Percentiles rank a stretch among this genome's conserved stretches.
These are phyloP conservation scores for Macrolepiota dolichaula DNA, from an alignment of 768 basidiomycete genomes.

Conservation along the genomic window DNA sequence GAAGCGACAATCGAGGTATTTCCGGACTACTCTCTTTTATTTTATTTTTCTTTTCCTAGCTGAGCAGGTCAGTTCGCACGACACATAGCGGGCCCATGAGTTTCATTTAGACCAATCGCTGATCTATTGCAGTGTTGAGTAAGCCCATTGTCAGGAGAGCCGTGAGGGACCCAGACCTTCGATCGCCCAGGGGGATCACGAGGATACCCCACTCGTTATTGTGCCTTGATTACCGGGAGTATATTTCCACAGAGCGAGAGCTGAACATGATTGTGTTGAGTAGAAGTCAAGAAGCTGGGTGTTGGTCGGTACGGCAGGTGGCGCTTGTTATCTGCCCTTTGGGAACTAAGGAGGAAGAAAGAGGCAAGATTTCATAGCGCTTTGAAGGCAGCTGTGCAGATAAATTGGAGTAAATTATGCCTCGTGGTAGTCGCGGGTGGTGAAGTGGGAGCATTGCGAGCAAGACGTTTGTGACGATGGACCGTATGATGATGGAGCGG, in stretches of 20 bases:
- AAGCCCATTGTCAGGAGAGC: neutral
- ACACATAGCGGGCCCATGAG: neutral
- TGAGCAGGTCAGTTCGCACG: neutral
- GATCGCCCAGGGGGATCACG: too few species aligned
- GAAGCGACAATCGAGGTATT: neutral
- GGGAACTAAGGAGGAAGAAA: constrained; percentile 2
- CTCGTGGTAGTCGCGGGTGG: neutral
- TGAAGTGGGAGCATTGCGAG: too few species aligned
- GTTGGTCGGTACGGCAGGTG: neutral
- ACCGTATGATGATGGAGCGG: neutral
- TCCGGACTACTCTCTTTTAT: neutral
- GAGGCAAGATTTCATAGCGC: constrained; percentile 3
- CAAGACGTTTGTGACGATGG: too few species aligned
- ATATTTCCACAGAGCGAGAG: too few species aligned
- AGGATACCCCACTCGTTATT: too few species aligned
- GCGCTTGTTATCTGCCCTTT: neutral
- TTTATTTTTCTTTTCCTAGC: neutral
- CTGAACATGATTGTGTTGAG: too few species aligned
- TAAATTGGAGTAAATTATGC: neutral
- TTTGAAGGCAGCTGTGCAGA: neutral
- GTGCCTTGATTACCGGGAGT: too few species aligned
- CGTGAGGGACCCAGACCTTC: too few species aligned
- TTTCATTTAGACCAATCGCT: neutral
- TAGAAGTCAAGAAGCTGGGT: neutral
- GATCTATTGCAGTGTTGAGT: neutral